Percentiles rank a stretch among this genome's conserved stretches.
Conservation (phyloP, 192 early-diverging fungal species). For the Chytriomyces sp. region DNA sequence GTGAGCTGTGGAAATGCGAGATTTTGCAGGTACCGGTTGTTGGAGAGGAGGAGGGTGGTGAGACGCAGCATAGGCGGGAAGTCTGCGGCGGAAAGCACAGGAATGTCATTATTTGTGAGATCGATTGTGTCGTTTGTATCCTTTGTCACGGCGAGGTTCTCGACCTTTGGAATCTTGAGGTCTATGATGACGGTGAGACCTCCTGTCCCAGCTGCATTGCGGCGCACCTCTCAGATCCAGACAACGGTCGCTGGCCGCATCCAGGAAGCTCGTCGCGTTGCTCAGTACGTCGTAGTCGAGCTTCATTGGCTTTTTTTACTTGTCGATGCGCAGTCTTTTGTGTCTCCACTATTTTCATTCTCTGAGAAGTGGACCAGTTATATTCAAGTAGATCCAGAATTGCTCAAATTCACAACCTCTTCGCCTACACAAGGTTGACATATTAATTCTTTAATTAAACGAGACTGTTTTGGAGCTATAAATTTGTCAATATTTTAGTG, state of each 20-base stretch:
- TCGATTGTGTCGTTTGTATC: slow-evolving; percentile 93
- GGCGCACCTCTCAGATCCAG: slow-evolving; percentile 82
- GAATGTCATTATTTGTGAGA: slow-evolving; percentile 89
- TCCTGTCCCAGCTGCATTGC: background rate
- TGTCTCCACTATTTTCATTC: no score
- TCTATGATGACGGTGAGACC: slow-evolving; percentile 49
- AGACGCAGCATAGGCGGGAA: slow-evolving; percentile 84
- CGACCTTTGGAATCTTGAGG: slow-evolving; percentile 85
- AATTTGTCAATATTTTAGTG: no score
- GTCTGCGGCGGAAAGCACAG: slow-evolving; percentile 67
- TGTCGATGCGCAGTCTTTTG: no score
- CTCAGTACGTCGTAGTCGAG: slow-evolving; percentile 56
- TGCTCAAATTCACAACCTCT: no score
- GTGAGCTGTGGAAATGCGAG: no score
- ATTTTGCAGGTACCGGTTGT: no score
- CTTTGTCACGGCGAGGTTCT: slow-evolving; percentile 93
- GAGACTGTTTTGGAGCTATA: no score
- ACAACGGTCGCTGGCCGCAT: slow-evolving; percentile 87
- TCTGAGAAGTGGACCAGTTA: no score
- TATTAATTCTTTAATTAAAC: no score
- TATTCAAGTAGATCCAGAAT: no score
- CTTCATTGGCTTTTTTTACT: slow-evolving; percentile 37
- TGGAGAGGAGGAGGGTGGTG: slow-evolving; percentile 71
- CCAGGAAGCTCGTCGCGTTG: slow-evolving; percentile 63
- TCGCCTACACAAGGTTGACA: no score